phyloP scores from a whole-genome alignment of 1,284 basidiomycete species.

The Pseudozyma thailandica region DNA sequence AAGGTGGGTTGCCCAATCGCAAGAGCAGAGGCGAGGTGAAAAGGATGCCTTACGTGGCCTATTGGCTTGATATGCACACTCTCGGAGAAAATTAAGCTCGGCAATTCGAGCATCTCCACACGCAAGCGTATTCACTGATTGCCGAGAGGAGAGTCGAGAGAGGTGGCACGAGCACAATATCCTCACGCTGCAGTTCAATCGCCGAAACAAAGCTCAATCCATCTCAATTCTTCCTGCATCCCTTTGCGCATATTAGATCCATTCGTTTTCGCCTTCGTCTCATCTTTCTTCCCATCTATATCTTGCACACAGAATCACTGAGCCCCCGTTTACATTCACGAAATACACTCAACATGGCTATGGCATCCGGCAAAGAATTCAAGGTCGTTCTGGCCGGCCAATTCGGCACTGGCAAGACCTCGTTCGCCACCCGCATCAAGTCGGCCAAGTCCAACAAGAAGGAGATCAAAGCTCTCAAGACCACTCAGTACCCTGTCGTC shows the following conservation, averaged over 20 bases:
- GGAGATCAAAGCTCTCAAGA: constrained; percentile 52
- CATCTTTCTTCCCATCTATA: background rate
- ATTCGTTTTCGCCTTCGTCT: too few species aligned
- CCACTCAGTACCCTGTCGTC: constrained; percentile 39
- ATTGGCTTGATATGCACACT: background rate
- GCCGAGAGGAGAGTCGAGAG: background rate
- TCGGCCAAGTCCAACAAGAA: constrained; percentile 36
- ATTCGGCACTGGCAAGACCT: constrained; percentile 46
- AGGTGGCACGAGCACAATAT: constrained; percentile 7
- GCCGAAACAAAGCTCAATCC: too few species aligned
- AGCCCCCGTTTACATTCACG: background rate
- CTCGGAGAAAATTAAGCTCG: constrained; percentile 10
- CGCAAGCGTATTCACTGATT: too few species aligned
- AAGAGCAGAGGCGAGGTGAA: too few species aligned
- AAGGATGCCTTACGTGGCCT: background rate
- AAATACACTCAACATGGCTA: constrained; percentile 8
- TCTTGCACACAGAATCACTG: background rate
- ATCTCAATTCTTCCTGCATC: too few species aligned
- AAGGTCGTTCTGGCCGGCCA: constrained; percentile 49
- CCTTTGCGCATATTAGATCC: too few species aligned
- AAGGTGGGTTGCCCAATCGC: too few species aligned
- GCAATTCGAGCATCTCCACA: constrained; percentile 4
- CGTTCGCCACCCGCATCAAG: constrained; percentile 48
- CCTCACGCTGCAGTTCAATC: background rate
- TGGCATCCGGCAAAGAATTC: constrained; percentile 43